phyloP scores from a whole-genome alignment of 164 flowering plant species.

The Paratinospora sagittata region DNA sequence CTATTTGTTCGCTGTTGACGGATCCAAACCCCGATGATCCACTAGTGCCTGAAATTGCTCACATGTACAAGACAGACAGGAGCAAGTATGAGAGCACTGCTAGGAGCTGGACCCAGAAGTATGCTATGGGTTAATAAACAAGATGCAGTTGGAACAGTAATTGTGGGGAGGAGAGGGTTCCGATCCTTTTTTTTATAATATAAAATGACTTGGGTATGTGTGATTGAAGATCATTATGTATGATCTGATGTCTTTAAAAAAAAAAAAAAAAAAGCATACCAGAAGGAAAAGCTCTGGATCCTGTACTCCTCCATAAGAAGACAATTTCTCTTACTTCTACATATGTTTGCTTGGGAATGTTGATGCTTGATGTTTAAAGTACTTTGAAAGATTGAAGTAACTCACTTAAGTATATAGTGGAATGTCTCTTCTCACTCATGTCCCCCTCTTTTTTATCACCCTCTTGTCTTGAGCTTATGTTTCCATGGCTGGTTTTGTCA shows the following conservation, averaged over 20 bases:
- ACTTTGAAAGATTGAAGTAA: not conserved
- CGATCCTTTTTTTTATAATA: constrained; percentile 9
- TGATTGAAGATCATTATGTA: constrained; percentile 21
- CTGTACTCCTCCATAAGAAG: constrained; percentile 17
- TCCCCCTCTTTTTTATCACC: no score
- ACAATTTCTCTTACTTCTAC: constrained; percentile 16
- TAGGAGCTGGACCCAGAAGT: constrained; percentile 49
- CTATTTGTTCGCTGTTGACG: constrained; percentile 28
- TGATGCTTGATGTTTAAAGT: constrained; percentile 6
- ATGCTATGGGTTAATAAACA: constrained; percentile 65
- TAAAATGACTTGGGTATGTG: constrained; percentile 18
- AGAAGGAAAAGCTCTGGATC: constrained; percentile 15
- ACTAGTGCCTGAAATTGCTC: constrained; percentile 32
- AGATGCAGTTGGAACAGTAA: not conserved
- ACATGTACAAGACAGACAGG: constrained; percentile 32
- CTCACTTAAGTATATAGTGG: not conserved
- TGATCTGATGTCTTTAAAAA: constrained; percentile 10
- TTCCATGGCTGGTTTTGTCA: not conserved
- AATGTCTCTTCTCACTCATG: not conserved
- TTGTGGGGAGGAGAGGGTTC: constrained; percentile 19
- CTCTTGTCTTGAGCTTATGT: not conserved
- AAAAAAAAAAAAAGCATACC: no score
- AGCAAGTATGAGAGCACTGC: constrained; percentile 37
- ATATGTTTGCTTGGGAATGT: constrained; percentile 22
- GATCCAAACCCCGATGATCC: constrained; percentile 35